These are phyloP conservation scores for Aureobasidium vineae DNA, from an alignment of 2,329 filamentous ascomycete genomes.

Conservation along the genomic window DNA sequence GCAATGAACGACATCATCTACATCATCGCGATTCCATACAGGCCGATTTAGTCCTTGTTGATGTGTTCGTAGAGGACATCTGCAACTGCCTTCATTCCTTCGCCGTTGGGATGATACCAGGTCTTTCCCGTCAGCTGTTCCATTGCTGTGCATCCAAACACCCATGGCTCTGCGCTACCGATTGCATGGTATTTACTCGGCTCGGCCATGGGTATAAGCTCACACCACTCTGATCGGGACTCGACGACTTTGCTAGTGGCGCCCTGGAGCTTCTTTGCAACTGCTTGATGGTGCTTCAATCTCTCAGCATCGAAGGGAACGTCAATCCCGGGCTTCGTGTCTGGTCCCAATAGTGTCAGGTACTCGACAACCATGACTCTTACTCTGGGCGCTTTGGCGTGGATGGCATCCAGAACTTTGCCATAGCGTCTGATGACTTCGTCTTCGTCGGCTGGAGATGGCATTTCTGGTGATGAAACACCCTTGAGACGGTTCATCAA, in stretches of 20 bases:
- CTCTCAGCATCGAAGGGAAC: background rate
- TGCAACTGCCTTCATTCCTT: conserved; percentile 18
- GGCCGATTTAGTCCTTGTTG: background rate
- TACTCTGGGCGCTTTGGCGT: background rate
- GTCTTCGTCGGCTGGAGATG: background rate
- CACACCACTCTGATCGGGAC: conserved; percentile 8
- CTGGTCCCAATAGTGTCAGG: background rate
- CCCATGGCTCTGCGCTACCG: conserved; percentile 8
- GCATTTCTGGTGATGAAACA: background rate
- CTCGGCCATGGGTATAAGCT: background rate
- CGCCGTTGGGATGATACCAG: conserved; percentile 1
- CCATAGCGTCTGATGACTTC: background rate
- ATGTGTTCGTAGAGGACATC: background rate
- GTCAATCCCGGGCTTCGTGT: background rate
- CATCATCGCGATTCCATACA: background rate
- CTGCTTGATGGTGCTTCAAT: background rate
- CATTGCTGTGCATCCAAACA: background rate
- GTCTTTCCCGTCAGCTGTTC: background rate
- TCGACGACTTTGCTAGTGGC: background rate
- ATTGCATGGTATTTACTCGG: background rate
- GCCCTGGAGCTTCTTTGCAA: background rate
- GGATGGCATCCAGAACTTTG: conserved; percentile 1
- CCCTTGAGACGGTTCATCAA: background rate
- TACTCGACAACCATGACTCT: conserved; percentile 12
- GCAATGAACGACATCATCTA: background rate